Conservation (phyloP, 2,329 filamentous ascomycete genomes). For the Trichoderma harzianum region DNA sequence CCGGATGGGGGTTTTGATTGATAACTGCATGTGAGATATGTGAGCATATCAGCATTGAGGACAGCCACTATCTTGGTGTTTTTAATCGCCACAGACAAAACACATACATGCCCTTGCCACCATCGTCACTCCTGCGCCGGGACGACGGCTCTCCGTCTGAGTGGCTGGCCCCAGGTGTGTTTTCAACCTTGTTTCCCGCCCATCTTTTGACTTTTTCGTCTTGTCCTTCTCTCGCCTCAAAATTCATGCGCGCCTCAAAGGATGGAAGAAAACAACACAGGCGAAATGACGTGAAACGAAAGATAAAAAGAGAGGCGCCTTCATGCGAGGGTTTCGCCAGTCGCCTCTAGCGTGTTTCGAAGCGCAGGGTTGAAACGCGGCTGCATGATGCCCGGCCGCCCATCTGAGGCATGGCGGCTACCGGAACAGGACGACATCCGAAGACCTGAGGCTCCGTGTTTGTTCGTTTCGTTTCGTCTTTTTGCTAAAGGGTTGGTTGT, state of each 20-base stretch:
- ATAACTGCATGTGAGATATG: not conserved
- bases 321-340: conserved; percentile 19
- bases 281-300: not conserved
- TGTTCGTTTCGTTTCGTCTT: not conserved
- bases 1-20: not conserved
- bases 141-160: not conserved
- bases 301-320: not conserved
- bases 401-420: conserved; percentile 7
- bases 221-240: not conserved
- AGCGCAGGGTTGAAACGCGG: conserved; percentile 12
- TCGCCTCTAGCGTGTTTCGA: conserved; percentile 50
- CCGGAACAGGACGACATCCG: not conserved
- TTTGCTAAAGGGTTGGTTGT: not conserved
- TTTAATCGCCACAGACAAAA: not conserved
- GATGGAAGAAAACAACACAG: not conserved
- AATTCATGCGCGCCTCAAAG: not conserved
- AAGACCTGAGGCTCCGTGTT: not conserved
- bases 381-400: not conserved
- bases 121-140: not conserved
- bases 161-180: not conserved
- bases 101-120: not conserved
- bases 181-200: not conserved
- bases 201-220: not conserved
- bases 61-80: not conserved
- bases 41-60: not conserved